Conservation (phyloP, 1,284 basidiomycete species). For the Marasmius fiardii region DNA sequence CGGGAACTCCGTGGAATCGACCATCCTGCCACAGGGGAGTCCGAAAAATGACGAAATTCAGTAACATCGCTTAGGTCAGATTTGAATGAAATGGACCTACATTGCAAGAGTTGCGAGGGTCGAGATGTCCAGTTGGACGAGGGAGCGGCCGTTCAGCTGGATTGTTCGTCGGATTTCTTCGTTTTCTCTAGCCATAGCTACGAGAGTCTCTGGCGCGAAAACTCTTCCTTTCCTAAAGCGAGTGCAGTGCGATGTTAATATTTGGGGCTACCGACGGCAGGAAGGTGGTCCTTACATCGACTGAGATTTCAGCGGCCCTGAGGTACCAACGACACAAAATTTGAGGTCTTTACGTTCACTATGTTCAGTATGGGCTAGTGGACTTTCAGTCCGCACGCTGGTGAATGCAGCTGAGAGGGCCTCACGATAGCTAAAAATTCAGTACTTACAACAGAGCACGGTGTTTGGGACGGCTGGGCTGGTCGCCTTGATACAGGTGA, state of each 20-base stretch:
- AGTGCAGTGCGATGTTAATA: not conserved
- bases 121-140: not conserved
- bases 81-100: not conserved
- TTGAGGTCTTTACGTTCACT: not conserved
- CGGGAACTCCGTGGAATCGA: no score
- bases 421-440: not conserved
- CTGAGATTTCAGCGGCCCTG: not conserved
- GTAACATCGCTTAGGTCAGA: not conserved
- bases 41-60: not conserved
- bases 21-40: no score
- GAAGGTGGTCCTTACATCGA: not conserved
- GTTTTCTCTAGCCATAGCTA: not conserved
- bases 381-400: not conserved
- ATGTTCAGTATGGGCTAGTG: not conserved
- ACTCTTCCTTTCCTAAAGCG: not conserved
- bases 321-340: not conserved
- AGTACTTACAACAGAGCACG: not conserved
- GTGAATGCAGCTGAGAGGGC: not conserved
- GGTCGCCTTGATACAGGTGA: not conserved
- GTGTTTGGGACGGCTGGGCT: no score
- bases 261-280: not conserved
- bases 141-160: not conserved
- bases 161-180: not conserved
- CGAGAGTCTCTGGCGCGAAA: not conserved
- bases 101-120: not conserved